Percentiles rank a stretch among this genome's conserved stretches.
Conservation (phyloP, 768 basidiomycete genomes). For the Mycena venus region DNA sequence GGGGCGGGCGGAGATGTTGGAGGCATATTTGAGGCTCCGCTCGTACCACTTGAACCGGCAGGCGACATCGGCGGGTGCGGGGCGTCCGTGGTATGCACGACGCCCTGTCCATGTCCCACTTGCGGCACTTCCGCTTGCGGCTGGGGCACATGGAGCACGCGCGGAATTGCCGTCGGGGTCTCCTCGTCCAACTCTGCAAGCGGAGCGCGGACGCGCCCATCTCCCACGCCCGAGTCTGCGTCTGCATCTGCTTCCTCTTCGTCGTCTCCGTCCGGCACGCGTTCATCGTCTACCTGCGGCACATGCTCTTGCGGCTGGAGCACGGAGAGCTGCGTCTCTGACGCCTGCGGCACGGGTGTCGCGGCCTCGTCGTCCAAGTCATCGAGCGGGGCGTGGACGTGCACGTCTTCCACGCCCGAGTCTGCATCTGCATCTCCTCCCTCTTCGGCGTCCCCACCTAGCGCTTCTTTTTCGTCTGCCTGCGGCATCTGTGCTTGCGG, state of each 20-base stretch:
- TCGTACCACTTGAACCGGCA: neutral
- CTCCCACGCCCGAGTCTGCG: neutral
- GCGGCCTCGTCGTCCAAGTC: neutral
- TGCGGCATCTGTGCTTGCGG: neutral
- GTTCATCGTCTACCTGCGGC: neutral
- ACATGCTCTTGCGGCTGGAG: neutral
- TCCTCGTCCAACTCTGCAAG: neutral
- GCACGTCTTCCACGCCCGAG: neutral
- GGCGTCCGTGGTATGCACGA: conserved; percentile 8
- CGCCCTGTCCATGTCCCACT: neutral
- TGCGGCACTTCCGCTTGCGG: conserved; percentile 1
- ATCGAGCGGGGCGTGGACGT: neutral
- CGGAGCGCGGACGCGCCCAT: neutral
- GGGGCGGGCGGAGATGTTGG: neutral
- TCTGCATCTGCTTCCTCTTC: neutral
- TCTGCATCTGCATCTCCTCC: neutral
- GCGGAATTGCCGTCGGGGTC: neutral
- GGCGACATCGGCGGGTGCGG: neutral
- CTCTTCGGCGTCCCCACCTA: neutral
- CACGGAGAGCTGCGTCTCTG: neutral
- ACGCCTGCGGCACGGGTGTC: neutral
- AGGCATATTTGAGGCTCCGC: conserved; percentile 1
- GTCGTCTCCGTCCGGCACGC: neutral
- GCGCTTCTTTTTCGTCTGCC: neutral
- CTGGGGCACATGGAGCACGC: neutral